Percentiles rank a stretch among this genome's conserved stretches.
phyloP scores from a whole-genome alignment of 1,139 yeast species.

The Candida sanyaensis region DNA sequence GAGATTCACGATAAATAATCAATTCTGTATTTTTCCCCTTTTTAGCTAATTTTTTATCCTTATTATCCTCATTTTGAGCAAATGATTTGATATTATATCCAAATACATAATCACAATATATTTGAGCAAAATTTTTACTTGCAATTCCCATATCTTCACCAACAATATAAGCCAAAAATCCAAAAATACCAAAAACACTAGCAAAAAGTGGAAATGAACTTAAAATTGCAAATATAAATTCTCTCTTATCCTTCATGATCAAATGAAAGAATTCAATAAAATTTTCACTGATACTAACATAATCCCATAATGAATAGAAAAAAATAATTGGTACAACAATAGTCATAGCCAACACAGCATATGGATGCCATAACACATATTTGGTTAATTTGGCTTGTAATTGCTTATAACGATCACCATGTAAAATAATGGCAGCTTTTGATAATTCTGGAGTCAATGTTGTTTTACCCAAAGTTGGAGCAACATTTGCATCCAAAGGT shows the following conservation, averaged over 20 bases:
- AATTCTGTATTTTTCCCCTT: slow-evolving; percentile 52
- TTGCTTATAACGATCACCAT: slow-evolving; percentile 64
- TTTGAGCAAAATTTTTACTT: slow-evolving; percentile 33
- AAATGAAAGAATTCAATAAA: slow-evolving; percentile 33
- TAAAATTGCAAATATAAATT: slow-evolving; percentile 27
- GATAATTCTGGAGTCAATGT: slow-evolving; percentile 56
- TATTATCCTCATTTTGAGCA: slow-evolving; percentile 24
- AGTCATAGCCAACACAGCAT: slow-evolving; percentile 32
- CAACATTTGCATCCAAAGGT: slow-evolving; percentile 53
- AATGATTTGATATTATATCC: slow-evolving; percentile 55
- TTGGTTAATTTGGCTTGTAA: slow-evolving; percentile 54
- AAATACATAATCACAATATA: slow-evolving; percentile 45
- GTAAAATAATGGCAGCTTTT: slow-evolving; percentile 60
- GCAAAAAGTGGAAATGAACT: slow-evolving; percentile 26
- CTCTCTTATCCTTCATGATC: slow-evolving; percentile 22
- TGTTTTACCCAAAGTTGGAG: slow-evolving; percentile 49
- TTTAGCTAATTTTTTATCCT: slow-evolving; percentile 27
- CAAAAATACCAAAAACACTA: slow-evolving; percentile 27
- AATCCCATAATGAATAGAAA: slow-evolving; percentile 35
- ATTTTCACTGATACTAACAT: slow-evolving; percentile 35
- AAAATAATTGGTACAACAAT: slow-evolving; percentile 16
- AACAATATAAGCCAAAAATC: slow-evolving; percentile 27
- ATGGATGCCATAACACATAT: slow-evolving; percentile 50
- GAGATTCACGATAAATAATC: slow-evolving; percentile 62
- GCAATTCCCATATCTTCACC: slow-evolving; percentile 53